Evolutionary conservation across 768 basidiomycete species (phyloP).

Genomic region (Piloderma croceum): DNA sequence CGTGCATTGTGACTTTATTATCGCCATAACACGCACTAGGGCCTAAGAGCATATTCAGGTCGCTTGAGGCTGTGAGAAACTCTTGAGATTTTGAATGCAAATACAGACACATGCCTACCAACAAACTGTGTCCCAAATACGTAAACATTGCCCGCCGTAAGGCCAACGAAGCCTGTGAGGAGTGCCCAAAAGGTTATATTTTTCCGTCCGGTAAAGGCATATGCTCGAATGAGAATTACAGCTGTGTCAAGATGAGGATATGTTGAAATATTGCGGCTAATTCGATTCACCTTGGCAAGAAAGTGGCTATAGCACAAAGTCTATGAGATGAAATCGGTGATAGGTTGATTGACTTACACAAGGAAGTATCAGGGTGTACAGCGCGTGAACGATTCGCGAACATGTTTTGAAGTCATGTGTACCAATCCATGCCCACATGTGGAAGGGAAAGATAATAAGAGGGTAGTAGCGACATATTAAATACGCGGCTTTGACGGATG

Average conservation of each 20-base stretch:
- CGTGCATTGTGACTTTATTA: too few relatives aligned
- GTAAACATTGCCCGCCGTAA: conserved; percentile 32
- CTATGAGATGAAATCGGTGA: background rate
- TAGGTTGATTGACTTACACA: too few relatives aligned
- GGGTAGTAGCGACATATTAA: conserved; percentile 40
- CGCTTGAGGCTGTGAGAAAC: conserved; percentile 38
- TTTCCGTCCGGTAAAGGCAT: conserved; percentile 37
- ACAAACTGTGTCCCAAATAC: conserved; percentile 28
- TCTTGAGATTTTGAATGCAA: conserved; percentile 24
- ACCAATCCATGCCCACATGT: conserved; percentile 35
- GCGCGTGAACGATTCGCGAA: conserved; percentile 24
- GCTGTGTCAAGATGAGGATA: conserved; percentile 16
- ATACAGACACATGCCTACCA: conserved; percentile 20
- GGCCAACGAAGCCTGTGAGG: conserved; percentile 24
- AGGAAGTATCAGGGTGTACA: conserved; percentile 27
- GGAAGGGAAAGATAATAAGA: conserved; percentile 30
- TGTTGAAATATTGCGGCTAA: background rate
- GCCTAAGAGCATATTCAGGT: too few relatives aligned
- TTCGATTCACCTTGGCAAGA: background rate
- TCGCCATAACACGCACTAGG: too few relatives aligned
- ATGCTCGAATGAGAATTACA: conserved; percentile 41
- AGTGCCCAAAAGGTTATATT: conserved; percentile 25
- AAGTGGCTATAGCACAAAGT: background rate
- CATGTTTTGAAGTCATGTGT: conserved; percentile 29
- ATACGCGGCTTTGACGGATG: conserved; percentile 35